These are phyloP conservation scores for Trichoderma asperellum DNA, from an alignment of 2,329 filamentous ascomycete genomes.

Conservation along the genomic window DNA sequence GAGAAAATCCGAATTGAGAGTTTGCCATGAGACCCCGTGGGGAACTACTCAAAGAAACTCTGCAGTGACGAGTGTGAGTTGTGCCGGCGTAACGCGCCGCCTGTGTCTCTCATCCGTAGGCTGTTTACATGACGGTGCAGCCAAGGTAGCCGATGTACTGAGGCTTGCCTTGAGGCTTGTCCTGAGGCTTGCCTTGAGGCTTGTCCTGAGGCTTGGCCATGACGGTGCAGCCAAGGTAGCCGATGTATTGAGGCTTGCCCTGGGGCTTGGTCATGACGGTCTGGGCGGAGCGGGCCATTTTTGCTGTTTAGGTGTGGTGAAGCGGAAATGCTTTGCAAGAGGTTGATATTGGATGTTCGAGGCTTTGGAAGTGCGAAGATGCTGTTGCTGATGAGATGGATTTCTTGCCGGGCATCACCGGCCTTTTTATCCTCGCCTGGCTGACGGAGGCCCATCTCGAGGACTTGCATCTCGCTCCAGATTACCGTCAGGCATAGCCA, in stretches of 20 bases:
- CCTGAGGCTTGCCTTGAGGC: background rate
- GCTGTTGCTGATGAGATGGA: background rate
- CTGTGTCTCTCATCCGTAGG: background rate
- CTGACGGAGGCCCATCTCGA: no score
- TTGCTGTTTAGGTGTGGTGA: background rate
- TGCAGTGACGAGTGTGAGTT: background rate
- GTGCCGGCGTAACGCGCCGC: background rate
- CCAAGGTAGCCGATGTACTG: conserved; percentile 32
- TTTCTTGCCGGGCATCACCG: background rate
- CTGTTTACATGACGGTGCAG: conserved; percentile 44
- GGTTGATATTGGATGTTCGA: background rate
- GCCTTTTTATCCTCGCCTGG: background rate
- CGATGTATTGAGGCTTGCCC: background rate
- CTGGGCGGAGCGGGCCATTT: background rate
- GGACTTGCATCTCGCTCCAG: background rate
- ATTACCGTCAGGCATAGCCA: background rate
- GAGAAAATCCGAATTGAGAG: background rate
- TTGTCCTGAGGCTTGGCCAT: conserved; percentile 5
- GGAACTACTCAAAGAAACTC: background rate
- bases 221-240: conserved; percentile 7
- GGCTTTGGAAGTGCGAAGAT: background rate
- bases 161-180: background rate
- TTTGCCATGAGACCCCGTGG: background rate
- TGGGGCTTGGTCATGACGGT: no score
- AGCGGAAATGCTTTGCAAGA: background rate